Base-by-base conservation (phyloP, 1,139 yeast genomes). In the Yamadazyma friedrichii region DNA sequence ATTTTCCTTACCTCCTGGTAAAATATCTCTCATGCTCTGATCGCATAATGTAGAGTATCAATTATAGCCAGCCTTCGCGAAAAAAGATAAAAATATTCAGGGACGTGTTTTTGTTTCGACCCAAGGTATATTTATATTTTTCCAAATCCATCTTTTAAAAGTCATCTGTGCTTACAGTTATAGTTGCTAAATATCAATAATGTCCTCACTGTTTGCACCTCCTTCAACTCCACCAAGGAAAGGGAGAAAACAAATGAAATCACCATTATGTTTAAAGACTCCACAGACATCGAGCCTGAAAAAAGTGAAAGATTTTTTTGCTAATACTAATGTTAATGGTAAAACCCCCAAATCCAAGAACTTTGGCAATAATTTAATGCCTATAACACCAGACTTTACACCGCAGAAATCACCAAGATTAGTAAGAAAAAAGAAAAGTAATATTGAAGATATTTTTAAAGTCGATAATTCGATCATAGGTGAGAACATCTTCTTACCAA, bases 371-470 rank as follows among this genome's bases (percentile, higher is more conserved):
- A 37, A 17, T 17, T 36, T 40, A 15, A 34, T 58, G 32, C 67
- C 67, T 8, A 44, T 61, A 3, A 60, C 70, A 6, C 72, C 72
- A 4, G 70, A 63, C 27, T 56, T 56, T 47, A 67, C 72, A 4
- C 72, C 74, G 2, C 65, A 63, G n/a, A 58, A 56, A 36, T 58
- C 64, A 10, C 65, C 65, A 9, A 49, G 55, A 22, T 22, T 40
- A 3, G 31, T 35, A 10, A 42, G 53, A 17, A 51, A 43, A 39
- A 48, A 40, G 50, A 50, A 40, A 42, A 45, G 39, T 41, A 48
- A 46, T 29, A 45, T 49, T 42, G 59, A 45, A 32, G 50, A 46
- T 32, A 52, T 52, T 25, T 50, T 52, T 45, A 42, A 35, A 30
- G 33, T 31, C 9, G 45, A 33, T 12, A 29, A 35, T 10, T 24